These are phyloP conservation scores for Globisporangium splendens DNA, from an alignment of 352 stramenopile genomes.

Conservation along the genomic window DNA sequence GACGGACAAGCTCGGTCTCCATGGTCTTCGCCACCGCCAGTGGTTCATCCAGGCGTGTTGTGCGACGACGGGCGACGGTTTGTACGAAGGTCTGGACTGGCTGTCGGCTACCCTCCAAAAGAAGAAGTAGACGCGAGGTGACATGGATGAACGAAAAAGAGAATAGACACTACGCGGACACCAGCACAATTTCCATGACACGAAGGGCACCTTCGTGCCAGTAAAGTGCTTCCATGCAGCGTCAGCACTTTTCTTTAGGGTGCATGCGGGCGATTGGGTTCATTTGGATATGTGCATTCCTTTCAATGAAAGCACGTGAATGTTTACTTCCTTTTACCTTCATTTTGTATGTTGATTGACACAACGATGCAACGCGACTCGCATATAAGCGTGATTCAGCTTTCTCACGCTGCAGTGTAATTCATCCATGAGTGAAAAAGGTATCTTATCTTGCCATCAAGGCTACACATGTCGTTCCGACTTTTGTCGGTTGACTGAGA, in stretches of 20 bases:
- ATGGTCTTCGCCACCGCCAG: conserved; percentile 95
- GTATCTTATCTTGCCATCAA: too few species aligned
- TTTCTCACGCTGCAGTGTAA: too few species aligned
- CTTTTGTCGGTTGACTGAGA: too few species aligned
- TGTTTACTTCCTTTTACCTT: neutral
- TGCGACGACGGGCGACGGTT: conserved; percentile 96
- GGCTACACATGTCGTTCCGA: too few species aligned
- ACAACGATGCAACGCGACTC: too few species aligned
- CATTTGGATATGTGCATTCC: conserved; percentile 4
- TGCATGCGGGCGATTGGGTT: neutral
- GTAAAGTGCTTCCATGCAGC: too few species aligned
- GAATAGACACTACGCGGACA: neutral
- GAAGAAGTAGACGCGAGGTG: conserved; percentile 47
- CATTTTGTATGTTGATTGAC: neutral
- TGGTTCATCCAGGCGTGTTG: conserved; percentile 99
- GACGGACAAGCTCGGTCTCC: conserved; percentile 98
- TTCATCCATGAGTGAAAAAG: too few species aligned
- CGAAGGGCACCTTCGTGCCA: too few species aligned
- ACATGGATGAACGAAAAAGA: conserved; percentile 1
- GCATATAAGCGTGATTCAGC: too few species aligned
- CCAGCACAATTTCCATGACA: too few species aligned
- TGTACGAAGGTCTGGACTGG: conserved; percentile 99
- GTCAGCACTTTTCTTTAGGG: neutral
- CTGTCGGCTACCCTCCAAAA: conserved; percentile 88
- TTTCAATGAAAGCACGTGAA: neutral